These are phyloP conservation scores for Chimonanthus salicifolius DNA, from an alignment of 164 flowering plant genomes.

Conservation along the genomic window DNA sequence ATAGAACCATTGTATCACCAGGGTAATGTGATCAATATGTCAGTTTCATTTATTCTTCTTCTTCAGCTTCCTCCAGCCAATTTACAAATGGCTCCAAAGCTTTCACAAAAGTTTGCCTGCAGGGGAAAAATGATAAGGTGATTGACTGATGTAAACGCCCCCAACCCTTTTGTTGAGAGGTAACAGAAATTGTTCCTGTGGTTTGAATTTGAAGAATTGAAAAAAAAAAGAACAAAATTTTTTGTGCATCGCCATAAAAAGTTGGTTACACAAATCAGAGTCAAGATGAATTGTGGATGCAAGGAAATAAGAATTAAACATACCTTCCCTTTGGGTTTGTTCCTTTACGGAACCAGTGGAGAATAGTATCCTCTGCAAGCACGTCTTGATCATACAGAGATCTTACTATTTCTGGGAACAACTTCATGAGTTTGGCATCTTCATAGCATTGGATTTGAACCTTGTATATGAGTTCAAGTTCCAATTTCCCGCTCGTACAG, in stretches of 20 bases:
- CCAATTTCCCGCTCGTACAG: conserved; percentile 87
- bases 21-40: background rate
- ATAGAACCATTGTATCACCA: background rate
- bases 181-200: too few species aligned
- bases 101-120: conserved; percentile 88
- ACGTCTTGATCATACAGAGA: conserved; percentile 94
- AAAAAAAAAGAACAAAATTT: too few species aligned
- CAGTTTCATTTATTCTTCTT: conserved; percentile 56
- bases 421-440: conserved; percentile 93
- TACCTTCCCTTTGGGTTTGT: conserved; percentile 97
- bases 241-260: too few species aligned
- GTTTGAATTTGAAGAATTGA: too few species aligned
- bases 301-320: background rate
- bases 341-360: conserved; percentile 92
- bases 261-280: too few species aligned
- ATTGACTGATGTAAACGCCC: too few species aligned
- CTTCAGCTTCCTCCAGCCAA: conserved; percentile 98
- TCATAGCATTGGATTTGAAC: conserved; percentile 96
- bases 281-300: background rate
- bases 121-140: background rate
- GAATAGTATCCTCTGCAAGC: conserved; percentile 95
- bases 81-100: conserved; percentile 90
- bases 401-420: conserved; percentile 89
- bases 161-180: too few species aligned
- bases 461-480: conserved; percentile 92